Evolutionary conservation across 164 flowering plant species (phyloP), one percentile per base, ranked within the genome.

Genomic region (Dillenia suffruticosa): DNA sequence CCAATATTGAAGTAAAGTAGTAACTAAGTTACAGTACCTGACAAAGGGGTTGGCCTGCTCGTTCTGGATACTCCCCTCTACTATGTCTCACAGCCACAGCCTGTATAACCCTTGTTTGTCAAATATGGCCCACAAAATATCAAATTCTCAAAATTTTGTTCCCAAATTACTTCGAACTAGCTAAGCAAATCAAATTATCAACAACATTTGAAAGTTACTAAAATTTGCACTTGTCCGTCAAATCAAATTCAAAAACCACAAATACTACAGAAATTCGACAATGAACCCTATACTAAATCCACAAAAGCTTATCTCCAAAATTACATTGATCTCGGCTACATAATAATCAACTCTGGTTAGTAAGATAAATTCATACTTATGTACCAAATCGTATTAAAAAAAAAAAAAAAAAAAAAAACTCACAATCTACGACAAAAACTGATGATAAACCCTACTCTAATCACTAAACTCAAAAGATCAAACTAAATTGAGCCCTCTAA

Each of bases 11-110:
- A 32, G 40, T 32, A 32, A 32, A 32, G 40, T 32, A 49, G 22
- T 44, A 56, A 45, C 43, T 49, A 40, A 61, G 52, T 48, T 15
- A 67, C 26, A 49, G 15, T 81, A 95, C 99, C 92, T 90, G 90
- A 70, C 99, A 95, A 9, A 83, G 69, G 44, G 97, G 96, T 73
- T 92, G 87, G 24, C 89, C 97, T 26, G 68, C 62, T 59, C 99
- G 81, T 81, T 95, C 96, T 0, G 99, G 99, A 56, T 73, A 87
- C 65, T 90, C 96, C 49, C 75, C 85, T 59, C 71, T 88, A 57
- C 68, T 82, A 26, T 65, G 63, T 71, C 86, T 71, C 9, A 68
- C 70, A 64, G 74, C 92, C 44, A 60, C 49, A 49, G 75, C 94
- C 97, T 92, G 77, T 65, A n/a, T 47, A 70, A 14, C 46, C 47